Base-by-base conservation (phyloP, 2,329 filamentous ascomycete genomes). In the Aspergillus ochraceus region DNA sequence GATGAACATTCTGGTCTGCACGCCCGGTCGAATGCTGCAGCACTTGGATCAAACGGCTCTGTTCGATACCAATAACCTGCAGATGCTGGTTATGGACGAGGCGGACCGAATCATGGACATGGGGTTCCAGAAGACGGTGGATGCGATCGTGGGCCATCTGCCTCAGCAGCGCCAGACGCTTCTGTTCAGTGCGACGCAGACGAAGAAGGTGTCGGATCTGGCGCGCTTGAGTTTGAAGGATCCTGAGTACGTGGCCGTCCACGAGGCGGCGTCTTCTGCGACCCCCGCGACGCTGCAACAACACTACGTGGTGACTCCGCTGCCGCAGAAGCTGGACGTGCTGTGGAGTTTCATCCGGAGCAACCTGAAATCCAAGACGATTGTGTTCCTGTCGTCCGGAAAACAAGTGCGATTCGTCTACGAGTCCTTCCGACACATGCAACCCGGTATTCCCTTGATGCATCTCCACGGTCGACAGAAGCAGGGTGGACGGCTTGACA, bases 1-100 rank as follows among this genome's bases (percentile, higher is more conserved):
- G 64, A 98, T 99, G 94, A 99, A 98, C 73, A 98, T 99, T 52
- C 79, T 99, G 26, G 92, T 99, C 10, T 96, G 93, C 71, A 99
- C 95, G 1, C 95, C 95, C 0, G 95, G 95, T 1, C 87, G 95
- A 39, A 96, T 99, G 84, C 79, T 98, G 67, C 95, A 99, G 77
- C 95, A 99, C 76, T 82, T 99, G 70, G 94, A 96, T 70, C 93
- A 97, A 80, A 98, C 94, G 0, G 91, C 92, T 0, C 88, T 89
- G 19, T 90, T 99, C 71, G 92, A 94, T 65, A 90, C 94, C 64
- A 90, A 95, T 73, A 95, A 96, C 73, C 76, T 99, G 64, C 91
- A 96, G 78, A 90, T 99, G 74, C 80, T 99, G 54, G 93, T 99
- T 0, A 81, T 99, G 58, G 95, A 99, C 70, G 95, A 99, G 76